These are phyloP conservation scores for Globisporangium barbulae DNA, from an alignment of 352 stramenopile genomes.

Conservation along the genomic window DNA sequence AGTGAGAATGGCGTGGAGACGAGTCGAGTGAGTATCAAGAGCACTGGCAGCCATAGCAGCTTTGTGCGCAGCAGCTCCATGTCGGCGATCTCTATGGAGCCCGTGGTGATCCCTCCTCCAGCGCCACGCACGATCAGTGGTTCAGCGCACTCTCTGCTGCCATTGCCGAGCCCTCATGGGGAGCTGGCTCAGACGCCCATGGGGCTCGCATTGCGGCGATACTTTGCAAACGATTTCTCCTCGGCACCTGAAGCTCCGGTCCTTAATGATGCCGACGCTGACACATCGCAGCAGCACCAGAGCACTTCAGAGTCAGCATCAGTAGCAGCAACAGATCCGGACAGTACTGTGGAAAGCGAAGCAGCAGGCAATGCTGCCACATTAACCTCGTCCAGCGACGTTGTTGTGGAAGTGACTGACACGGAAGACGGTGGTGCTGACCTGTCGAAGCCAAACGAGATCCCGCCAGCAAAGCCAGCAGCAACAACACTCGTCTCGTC, in stretches of 20 bases:
- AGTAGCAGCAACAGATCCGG: not conserved
- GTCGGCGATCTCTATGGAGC: slow-evolving; percentile 14
- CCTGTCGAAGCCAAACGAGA: not conserved
- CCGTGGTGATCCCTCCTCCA: slow-evolving; percentile 15
- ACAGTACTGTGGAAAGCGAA: not conserved
- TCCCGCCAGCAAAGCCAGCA: not conserved
- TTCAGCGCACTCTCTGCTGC: not conserved
- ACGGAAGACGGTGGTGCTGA: not conserved
- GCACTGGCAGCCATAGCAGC: not conserved
- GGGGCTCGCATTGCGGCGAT: slow-evolving; percentile 44
- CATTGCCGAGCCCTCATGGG: slow-evolving; percentile 34
- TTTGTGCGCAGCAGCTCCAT: slow-evolving; percentile 15
- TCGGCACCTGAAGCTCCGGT: not conserved
- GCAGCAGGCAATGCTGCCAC: not conserved
- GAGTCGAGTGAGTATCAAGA: not conserved
- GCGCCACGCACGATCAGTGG: not conserved
- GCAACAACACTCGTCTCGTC: not conserved
- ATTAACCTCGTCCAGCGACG: not conserved
- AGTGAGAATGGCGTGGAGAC: not conserved
- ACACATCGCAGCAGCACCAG: slow-evolving; percentile 1
- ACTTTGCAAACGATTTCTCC: slow-evolving; percentile 42
- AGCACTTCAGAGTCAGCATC: not conserved
- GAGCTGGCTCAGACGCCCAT: slow-evolving; percentile 56
- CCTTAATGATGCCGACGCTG: not conserved
- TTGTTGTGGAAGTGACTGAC: not conserved